Evolutionary conservation across 805 yeast genomes (phyloP).

Genomic region (Danielozyma ontarioensis): DNA sequence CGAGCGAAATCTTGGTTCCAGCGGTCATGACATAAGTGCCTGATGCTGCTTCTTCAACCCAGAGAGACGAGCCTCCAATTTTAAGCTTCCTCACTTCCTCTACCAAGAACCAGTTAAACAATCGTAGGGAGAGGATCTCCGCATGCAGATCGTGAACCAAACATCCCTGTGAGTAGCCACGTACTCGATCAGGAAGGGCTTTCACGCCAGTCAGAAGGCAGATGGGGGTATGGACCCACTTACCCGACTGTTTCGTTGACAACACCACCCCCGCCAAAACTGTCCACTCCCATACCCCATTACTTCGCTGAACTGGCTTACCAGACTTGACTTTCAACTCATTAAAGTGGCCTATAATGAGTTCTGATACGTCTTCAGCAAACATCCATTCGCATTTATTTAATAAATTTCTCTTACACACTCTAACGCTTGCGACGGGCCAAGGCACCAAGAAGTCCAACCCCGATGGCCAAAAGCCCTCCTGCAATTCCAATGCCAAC

Average conservation of each 20-base stretch:
- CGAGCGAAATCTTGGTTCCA: conserved; percentile 48
- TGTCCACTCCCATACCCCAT: conserved; percentile 76
- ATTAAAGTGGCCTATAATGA: conserved; percentile 24
- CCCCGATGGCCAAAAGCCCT: conserved; percentile 80
- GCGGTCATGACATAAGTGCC: conserved; percentile 24
- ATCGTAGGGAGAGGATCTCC: conserved; percentile 69
- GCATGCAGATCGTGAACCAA: conserved; percentile 89
- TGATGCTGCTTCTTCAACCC: conserved; percentile 5
- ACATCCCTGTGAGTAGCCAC: conserved; percentile 45
- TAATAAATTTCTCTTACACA: not conserved
- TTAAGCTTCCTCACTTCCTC: conserved; percentile 35
- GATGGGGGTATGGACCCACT: conserved; percentile 40
- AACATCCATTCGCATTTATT: not conserved
- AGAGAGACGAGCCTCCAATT: conserved; percentile 3
- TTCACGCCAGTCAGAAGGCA: conserved; percentile 80
- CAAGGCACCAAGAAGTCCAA: conserved; percentile 49
- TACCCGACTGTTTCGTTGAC: not conserved
- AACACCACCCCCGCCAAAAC: conserved; percentile 68
- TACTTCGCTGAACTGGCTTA: conserved; percentile 57
- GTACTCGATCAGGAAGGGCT: conserved; percentile 54
- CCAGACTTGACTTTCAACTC: conserved; percentile 35
- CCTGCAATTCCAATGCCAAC: conserved; percentile 85
- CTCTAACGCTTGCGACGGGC: conserved; percentile 26
- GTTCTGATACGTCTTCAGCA: conserved; percentile 18
- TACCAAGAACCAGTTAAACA: conserved; percentile 58